Evolutionary conservation across 2,329 filamentous ascomycete species (phyloP).

Genomic region (Fusarium ramigenum): DNA sequence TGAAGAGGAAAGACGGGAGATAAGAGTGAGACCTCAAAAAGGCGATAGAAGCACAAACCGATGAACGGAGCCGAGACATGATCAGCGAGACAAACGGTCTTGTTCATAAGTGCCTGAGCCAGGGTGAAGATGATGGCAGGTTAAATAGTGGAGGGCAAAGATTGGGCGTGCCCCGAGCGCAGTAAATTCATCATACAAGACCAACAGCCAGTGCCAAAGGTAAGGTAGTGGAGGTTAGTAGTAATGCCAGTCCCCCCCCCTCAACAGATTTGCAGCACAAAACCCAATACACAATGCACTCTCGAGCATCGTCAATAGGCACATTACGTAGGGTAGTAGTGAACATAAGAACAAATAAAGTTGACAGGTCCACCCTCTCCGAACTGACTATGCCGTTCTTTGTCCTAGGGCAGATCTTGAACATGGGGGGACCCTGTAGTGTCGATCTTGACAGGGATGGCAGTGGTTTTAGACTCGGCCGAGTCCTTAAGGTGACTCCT

Average conservation of each 20-base stretch:
- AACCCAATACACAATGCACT: background rate
- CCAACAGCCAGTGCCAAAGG: background rate
- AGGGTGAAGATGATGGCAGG: background rate
- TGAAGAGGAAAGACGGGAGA: background rate
- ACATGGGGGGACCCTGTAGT: background rate
- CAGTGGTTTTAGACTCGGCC: background rate
- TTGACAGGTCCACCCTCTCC: background rate
- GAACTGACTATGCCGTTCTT: background rate
- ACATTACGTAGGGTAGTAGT: background rate
- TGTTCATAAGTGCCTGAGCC: background rate
- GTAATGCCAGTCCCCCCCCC: background rate
- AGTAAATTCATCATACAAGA: background rate
- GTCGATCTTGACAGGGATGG: slow-evolving; percentile 1
- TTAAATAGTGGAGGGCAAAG: background rate
- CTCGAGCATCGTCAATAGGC: background rate
- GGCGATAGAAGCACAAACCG: background rate
- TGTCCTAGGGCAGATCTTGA: background rate
- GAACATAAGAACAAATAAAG: background rate
- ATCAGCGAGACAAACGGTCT: background rate
- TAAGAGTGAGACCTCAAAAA: background rate
- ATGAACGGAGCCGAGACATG: background rate
- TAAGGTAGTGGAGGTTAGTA: no score
- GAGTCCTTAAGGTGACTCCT: background rate
- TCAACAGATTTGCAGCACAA: background rate
- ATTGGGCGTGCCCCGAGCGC: background rate